Percentiles rank a stretch among this genome's conserved stretches.
Conservation (phyloP, 176 grass and related monocot species). For the Oryza coarctata region DNA sequence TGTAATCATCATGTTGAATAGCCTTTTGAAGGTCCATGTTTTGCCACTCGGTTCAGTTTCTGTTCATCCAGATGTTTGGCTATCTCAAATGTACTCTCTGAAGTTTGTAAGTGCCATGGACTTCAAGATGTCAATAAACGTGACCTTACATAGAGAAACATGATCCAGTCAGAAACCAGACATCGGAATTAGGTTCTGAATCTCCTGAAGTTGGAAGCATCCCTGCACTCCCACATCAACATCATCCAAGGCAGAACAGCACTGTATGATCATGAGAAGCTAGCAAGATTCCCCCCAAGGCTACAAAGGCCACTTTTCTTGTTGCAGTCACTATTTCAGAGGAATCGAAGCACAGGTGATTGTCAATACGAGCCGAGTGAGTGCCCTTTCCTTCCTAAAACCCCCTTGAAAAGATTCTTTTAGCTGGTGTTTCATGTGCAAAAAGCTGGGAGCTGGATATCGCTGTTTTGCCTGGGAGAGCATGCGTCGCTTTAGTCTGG, state of each 20-base stretch:
- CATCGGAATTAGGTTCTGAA: background rate
- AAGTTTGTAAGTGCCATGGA: background rate
- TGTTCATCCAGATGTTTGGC: background rate
- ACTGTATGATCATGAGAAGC: background rate
- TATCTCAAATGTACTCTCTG: background rate
- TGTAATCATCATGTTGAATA: background rate
- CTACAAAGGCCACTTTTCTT: background rate
- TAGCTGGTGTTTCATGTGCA: background rate
- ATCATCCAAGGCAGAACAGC: background rate
- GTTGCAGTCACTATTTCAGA: background rate
- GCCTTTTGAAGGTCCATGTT: background rate
- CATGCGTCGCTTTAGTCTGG: background rate
- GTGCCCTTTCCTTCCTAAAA: background rate
- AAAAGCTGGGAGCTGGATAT: background rate
- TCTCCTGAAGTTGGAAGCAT: background rate
- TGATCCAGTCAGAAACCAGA: background rate
- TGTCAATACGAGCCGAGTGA: background rate
- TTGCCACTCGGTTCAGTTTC: background rate
- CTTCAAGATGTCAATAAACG: background rate
- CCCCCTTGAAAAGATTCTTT: background rate
- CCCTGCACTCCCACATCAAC: no score
- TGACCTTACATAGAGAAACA: background rate
- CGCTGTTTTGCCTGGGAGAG: background rate
- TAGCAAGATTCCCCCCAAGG: slow-evolving; percentile 9
- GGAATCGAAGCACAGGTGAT: background rate